Base-by-base conservation (phyloP, 1,284 basidiomycete genomes). In the Heterobasidion irregulare region DNA sequence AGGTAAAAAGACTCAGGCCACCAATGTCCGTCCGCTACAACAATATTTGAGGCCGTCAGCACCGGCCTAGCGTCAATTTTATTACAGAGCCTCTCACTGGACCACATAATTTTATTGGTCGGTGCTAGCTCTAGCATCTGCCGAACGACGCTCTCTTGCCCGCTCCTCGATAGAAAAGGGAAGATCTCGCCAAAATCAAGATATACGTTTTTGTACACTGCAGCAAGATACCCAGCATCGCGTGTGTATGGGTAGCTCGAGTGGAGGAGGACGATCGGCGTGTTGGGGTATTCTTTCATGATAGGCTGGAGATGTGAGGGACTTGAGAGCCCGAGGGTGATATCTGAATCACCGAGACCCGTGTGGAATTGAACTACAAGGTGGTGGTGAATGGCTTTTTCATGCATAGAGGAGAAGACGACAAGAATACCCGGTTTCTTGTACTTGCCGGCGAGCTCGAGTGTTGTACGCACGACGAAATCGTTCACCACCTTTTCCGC, bases 141-240 rank as follows among this genome's bases (percentile, higher is more conserved):
- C 35, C 73, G 74, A 26, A 89, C 65, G 47, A 84, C 74, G 0
- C 67, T 63, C 10, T 47, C 35, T 41, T 57, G 57, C 26, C 60
- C 60, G 32, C 36, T 8, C n/a, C 38, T 15, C 0, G 56, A 56
- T 41, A 90, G 68, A 57, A 79, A 71, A 0, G 85, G 86, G 59
- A 87, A 89, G n/a, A 89, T 78, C 72, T 87, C 83, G 44, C 89
- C 88, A 64, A 90, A 86, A 66, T 91, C 89, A 47, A 90, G 70
- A 64, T 78, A 89, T 8, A 89, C 87, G 58, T 90, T 90, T 45
- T 72, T 64, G 62, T 88, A 89, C 10, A 84, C 77, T 0, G 85
- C 71, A 0, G 84, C 74, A 36, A 91, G 75, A 65, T 89, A 90
- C 1, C 83, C 86, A 3, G 86, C 87, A 56, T 91, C 86, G 50